Evolutionary conservation across 495 filamentous ascomycete genomes (phyloP).

Genomic region (Margaritispora aquatica): DNA sequence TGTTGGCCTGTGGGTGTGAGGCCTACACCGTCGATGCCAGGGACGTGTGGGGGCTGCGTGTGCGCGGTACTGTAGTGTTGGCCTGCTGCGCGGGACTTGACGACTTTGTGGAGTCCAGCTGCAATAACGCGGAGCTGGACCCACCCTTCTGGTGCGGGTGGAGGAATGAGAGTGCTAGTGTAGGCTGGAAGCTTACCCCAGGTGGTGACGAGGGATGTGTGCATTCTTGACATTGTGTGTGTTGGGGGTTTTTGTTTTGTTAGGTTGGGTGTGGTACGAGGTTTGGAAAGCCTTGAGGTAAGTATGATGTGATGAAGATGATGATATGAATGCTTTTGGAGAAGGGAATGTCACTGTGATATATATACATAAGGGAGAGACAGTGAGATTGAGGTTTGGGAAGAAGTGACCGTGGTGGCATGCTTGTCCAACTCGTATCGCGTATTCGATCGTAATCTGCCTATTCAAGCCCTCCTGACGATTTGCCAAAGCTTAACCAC

Average conservation of each 20-base stretch:
- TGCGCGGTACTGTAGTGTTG: slow-evolving; percentile 31
- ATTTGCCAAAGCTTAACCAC: too few species aligned
- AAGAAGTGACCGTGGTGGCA: too few species aligned
- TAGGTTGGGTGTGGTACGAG: background rate
- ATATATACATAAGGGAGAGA: too few species aligned
- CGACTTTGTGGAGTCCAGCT: slow-evolving; percentile 36
- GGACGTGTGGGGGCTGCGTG: slow-evolving; percentile 29
- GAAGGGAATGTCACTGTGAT: too few species aligned
- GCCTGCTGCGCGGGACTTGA: slow-evolving; percentile 36
- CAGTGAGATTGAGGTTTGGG: too few species aligned
- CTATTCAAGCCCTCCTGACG: too few species aligned
- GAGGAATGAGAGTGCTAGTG: background rate
- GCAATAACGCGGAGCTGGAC: slow-evolving; percentile 20
- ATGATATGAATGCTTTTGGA: too few species aligned
- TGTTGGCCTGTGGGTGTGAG: slow-evolving; percentile 26
- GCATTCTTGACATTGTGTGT: slow-evolving; percentile 7
- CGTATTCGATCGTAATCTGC: too few species aligned
- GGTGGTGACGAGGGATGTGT: slow-evolving; percentile 2
- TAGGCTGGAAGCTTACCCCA: slow-evolving; percentile 6
- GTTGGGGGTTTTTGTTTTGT: background rate
- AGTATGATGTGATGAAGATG: too few species aligned
- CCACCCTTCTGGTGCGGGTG: background rate
- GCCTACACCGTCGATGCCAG: slow-evolving; percentile 35
- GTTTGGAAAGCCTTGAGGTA: background rate
- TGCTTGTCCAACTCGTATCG: too few species aligned